Evolutionary conservation across 1,284 basidiomycete genomes (phyloP).

Genomic region (Leccinum pachyderme): DNA sequence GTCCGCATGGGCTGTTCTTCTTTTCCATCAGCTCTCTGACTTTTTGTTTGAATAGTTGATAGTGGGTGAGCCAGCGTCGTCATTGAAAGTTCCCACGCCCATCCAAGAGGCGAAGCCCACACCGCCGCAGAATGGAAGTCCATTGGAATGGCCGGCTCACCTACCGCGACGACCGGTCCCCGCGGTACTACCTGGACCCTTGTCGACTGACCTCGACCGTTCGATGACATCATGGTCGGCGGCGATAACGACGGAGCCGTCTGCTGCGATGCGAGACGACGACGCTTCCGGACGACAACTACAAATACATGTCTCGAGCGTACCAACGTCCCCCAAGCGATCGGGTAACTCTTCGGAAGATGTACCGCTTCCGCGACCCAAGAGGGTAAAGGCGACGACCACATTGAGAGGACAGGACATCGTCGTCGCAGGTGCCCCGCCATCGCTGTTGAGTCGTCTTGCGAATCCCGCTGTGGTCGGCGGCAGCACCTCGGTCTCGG

Average conservation of each 20-base stretch:
- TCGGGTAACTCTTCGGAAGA: constrained; percentile 22
- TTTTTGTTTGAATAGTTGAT: constrained; percentile 55
- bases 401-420: constrained; percentile 19
- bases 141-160: constrained; percentile 26
- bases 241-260: constrained; percentile 9
- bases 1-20: constrained; percentile 59
- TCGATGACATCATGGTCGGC: constrained; percentile 11
- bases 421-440: constrained; percentile 2
- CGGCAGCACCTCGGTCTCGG: not conserved
- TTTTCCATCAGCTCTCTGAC: constrained; percentile 44
- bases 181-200: constrained; percentile 6
- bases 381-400: constrained; percentile 20
- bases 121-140: constrained; percentile 15
- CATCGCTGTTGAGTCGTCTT: constrained; percentile 33
- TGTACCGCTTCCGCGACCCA: constrained; percentile 11
- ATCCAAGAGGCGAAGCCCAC: constrained; percentile 12
- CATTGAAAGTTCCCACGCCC: constrained; percentile 13
- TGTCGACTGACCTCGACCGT: constrained; percentile 15
- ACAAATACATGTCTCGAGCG: not conserved
- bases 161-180: constrained; percentile 27
- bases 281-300: constrained; percentile 4
- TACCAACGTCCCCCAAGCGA: constrained; percentile 24
- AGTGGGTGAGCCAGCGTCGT: constrained; percentile 26
- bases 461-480: constrained; percentile 26
- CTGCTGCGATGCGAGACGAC: constrained; percentile 15